These are phyloP conservation scores for Tylopilus cervinicoccineus DNA, from an alignment of 768 basidiomycete species.

Conservation along the genomic window DNA sequence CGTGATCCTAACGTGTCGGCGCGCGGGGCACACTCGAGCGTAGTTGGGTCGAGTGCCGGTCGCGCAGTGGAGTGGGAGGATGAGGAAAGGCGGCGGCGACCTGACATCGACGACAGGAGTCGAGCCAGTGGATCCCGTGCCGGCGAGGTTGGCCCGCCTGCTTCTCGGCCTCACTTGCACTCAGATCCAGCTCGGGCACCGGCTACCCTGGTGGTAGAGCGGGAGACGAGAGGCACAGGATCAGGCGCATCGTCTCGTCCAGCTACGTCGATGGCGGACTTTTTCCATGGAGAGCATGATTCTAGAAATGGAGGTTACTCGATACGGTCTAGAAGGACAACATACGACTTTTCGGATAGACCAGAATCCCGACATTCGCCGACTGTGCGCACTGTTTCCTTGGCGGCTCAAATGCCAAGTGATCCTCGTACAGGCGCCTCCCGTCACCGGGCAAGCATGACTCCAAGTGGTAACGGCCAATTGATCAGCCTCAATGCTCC, in stretches of 20 bases:
- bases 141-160: constrained; percentile 14
- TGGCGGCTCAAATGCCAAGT: constrained; percentile 16
- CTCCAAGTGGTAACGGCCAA: constrained; percentile 17
- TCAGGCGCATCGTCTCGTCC: constrained; percentile 34
- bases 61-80: constrained; percentile 26
- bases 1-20: constrained; percentile 16
- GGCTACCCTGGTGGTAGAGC: constrained; percentile 13
- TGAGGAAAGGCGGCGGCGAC: constrained; percentile 18
- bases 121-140: constrained; percentile 21
- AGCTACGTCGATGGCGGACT: constrained; percentile 54
- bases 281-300: constrained; percentile 30
- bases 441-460: constrained; percentile 13
- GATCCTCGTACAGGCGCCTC: constrained; percentile 14
- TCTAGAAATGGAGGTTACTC: constrained; percentile 11
- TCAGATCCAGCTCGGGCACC: constrained; percentile 26
- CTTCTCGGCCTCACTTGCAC: constrained; percentile 19
- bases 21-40: constrained; percentile 16
- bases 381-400: constrained; percentile 3
- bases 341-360: constrained; percentile 26
- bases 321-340: constrained; percentile 20
- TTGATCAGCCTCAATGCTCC: constrained; percentile 9
- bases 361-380: constrained; percentile 16
- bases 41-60: constrained; percentile 1
- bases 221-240: constrained; percentile 19
- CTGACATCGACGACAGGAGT: constrained; percentile 18